Evolutionary conservation across 441 rosid genomes (phyloP).

Genomic region (Populus hybrid): DNA sequence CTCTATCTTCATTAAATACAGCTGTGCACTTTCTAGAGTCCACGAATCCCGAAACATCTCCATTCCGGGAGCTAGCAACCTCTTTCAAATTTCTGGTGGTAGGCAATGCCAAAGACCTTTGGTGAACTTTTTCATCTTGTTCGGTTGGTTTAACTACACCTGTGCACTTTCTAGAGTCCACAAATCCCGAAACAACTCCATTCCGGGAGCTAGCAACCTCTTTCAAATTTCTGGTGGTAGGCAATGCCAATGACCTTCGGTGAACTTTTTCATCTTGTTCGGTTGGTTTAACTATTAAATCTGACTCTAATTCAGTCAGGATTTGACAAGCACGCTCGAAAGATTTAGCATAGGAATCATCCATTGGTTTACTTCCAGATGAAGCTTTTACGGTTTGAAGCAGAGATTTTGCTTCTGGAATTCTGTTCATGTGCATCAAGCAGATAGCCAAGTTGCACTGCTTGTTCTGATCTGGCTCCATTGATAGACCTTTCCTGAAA

Average conservation of each 20-base stretch:
- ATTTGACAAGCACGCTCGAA: conserved; percentile 67
- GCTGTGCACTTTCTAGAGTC: conserved; percentile 1
- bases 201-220: not conserved
- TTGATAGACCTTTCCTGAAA: conserved; percentile 60
- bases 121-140: conserved; percentile 11
- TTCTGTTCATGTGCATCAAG: conserved; percentile 67
- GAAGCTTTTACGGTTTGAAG: conserved; percentile 50
- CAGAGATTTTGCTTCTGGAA: conserved; percentile 67
- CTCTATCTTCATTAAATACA: not conserved
- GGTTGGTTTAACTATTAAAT: conserved; percentile 4
- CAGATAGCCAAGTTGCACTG: conserved; percentile 76
- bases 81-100: conserved; percentile 11
- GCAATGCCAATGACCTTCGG: conserved; percentile 8
- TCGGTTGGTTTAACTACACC: conserved; percentile 3
- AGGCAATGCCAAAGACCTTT: conserved; percentile 9
- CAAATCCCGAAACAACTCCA: not conserved
- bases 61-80: not conserved
- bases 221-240: conserved; percentile 9
- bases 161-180: not conserved
- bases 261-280: conserved; percentile 11
- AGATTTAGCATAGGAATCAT: conserved; percentile 61
- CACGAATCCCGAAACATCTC: not conserved
- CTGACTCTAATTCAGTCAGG: conserved; percentile 42
- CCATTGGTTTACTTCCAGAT: conserved; percentile 39
- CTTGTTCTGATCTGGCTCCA: conserved; percentile 74